Evolutionary conservation across 1,139 yeast genomes (phyloP), one percentile per base, ranked within the genome.

Genomic region (Yamadazyma atmosphaerica): DNA sequence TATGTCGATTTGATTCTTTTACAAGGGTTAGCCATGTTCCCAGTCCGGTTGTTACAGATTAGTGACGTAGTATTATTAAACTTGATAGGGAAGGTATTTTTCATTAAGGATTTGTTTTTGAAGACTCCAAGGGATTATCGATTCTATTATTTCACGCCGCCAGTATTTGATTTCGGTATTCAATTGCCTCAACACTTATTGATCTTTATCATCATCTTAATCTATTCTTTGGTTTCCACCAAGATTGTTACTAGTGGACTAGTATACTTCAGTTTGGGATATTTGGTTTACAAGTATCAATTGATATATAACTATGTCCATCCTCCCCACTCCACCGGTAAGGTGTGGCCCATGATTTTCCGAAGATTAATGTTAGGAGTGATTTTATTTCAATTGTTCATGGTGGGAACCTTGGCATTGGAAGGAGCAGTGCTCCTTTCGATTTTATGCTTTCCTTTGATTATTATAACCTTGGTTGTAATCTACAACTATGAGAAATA

Each of bases 1-100:
- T 85, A 85, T 56, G 88, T 83, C 40, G 94, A 87, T 58, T 72
- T 87, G 58, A 86, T 87, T 38, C 35, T 49, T 10, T 43, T 85
- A 38, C 92, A 85, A 63, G 92, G 92, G 2, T 63, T 85, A 41
- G 92, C 89, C 7, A 78, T 85, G 77, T 82, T 83, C 56, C 94
- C 92, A 0, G 82, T 82, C 52, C 80, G 83, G 50, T 61, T 85
- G 19, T 12, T 81, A 79, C 57, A 79, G 83, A 47, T 68, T 79
- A 62, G 72, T 33, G 74, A 69, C 45, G 69, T 72, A 34, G 55
- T 71, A 26, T 50, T 68, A 18, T 53, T 68, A 19, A 66, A 69
- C 82, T 41, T 67, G 72, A 34, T 69, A 69, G 81, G 95, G 85
- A 28, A 83, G 81, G 47, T 68, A 14, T 66, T 81, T 32, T 74